Base-by-base conservation (phyloP, 805 yeast species). In the Wickerhamiella sorbophila region DNA sequence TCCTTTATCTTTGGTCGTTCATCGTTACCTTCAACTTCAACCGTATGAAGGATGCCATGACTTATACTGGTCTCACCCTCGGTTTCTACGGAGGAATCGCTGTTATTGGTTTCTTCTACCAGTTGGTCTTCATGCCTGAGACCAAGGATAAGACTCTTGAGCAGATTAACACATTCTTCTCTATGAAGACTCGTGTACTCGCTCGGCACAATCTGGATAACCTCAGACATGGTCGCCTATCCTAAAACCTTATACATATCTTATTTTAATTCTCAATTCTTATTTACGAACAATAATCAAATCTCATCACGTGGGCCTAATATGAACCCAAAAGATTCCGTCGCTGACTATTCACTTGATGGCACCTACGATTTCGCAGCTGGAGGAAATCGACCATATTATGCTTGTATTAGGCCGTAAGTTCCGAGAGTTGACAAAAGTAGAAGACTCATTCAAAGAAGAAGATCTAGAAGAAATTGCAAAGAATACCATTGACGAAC, bases 81-180 rank as follows among this genome's bases (percentile, higher is more conserved):
- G 82, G 82, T 0, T 77, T 77, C 66, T 77, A 73, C 52, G 82
- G 80, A 39, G 81, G 80, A 36, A 67, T 77, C 52, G 79, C 79
- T 1, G 68, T 72, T 43, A 43, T 75, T 22, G 81, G 79, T 4
- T 56, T 55, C 47, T 36, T 55, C 39, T 57, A 56, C 47, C 60
- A 55, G 46, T 43, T 57, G 42, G 54, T 75, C 47, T 72, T 74
- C 60, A 74, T 76, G 71, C 82, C 79, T 31, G 85, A 79, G 61
- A 78, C 85, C 29, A 77, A 77, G 61, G 77, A 72, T 51, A 74
- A 71, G 61, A 74, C 84, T 12, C 67, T 78, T 55, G 86, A 78
- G 61, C 84, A 78, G 60, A 72, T 78, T 45, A 85, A 78, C 54
- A 77, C 71, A 39, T 62, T 77, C 38, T 77, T 75, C 62, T 59